Evolutionary conservation across 129 eudicot species (phyloP).

Genomic region (Tagetes patula): DNA sequence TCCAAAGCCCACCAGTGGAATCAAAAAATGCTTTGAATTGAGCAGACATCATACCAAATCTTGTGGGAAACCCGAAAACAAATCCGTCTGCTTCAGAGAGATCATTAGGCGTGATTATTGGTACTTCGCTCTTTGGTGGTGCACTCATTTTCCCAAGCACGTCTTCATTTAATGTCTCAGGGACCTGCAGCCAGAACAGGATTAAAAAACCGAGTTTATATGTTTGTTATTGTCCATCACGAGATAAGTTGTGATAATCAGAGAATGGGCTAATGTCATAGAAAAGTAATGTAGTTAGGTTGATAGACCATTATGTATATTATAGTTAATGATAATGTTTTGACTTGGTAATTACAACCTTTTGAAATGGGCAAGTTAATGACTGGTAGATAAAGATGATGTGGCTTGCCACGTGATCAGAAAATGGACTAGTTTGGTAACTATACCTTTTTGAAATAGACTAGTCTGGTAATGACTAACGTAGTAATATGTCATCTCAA

Average conservation of each 20-base stretch:
- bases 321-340: background rate
- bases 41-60: conserved; percentile 96
- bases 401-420: background rate
- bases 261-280: background rate
- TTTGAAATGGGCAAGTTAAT: background rate
- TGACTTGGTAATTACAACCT: background rate
- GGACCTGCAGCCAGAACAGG: conserved; percentile 46
- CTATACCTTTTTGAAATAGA: background rate
- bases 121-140: conserved; percentile 74
- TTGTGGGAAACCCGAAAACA: conserved; percentile 89
- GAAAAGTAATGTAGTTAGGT: background rate
- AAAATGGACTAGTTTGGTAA: background rate
- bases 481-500: background rate
- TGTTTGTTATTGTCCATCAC: conserved; percentile 2
- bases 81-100: conserved; percentile 79
- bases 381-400: background rate
- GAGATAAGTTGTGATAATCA: background rate
- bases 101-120: conserved; percentile 55
- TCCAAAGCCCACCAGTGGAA: conserved; percentile 84
- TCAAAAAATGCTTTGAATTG: conserved; percentile 85
- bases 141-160: conserved; percentile 77
- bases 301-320: background rate
- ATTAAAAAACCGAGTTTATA: background rate
- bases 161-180: conserved; percentile 77
- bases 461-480: background rate